These are phyloP conservation scores for Diddensiella caesifluorescens DNA, from an alignment of 805 yeast genomes.

Conservation along the genomic window DNA sequence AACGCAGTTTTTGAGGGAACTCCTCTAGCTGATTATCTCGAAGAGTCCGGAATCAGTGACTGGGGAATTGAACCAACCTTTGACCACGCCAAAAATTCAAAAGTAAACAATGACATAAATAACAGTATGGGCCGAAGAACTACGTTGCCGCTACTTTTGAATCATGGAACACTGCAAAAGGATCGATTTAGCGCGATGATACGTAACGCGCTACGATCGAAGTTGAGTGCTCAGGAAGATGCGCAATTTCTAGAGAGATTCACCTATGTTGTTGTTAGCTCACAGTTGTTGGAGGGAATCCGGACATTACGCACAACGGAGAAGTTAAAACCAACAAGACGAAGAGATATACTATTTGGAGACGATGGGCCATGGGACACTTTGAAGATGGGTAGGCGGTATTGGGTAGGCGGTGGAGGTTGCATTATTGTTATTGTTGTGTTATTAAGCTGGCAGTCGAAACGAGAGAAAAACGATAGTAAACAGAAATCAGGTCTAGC, in stretches of 20 bases:
- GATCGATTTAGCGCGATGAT: slow-evolving; percentile 24
- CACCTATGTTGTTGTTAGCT: slow-evolving; percentile 45
- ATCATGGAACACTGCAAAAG: slow-evolving; percentile 9
- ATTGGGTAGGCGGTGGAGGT: slow-evolving; percentile 35
- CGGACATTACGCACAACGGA: not conserved
- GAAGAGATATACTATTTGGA: slow-evolving; percentile 20
- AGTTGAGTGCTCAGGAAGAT: slow-evolving; percentile 27
- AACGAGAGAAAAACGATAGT: not conserved
- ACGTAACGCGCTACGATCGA: slow-evolving; percentile 25
- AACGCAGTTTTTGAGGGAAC: slow-evolving; percentile 29
- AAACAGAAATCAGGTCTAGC: not conserved
- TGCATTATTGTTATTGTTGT: slow-evolving; percentile 32
- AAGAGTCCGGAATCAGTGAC: slow-evolving; percentile 26
- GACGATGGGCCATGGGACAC: slow-evolving; percentile 21
- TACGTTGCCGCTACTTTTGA: slow-evolving; percentile 3
- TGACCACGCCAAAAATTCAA: slow-evolving; percentile 5
- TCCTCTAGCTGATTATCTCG: slow-evolving; percentile 29
- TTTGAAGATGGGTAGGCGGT: slow-evolving; percentile 15
- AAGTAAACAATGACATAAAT: not conserved
- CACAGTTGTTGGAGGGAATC: slow-evolving; percentile 38
- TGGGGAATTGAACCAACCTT: slow-evolving; percentile 30
- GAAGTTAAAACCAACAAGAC: slow-evolving; percentile 1
- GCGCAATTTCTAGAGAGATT: slow-evolving; percentile 45
- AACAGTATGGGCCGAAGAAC: not conserved
- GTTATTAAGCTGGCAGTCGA: slow-evolving; percentile 29